A percentile compares a stretch with the other conserved stretches of the same genome.
Evolutionary conservation across 495 filamentous ascomycete species (phyloP).

Genomic region (Venustampulla echinocandica): DNA sequence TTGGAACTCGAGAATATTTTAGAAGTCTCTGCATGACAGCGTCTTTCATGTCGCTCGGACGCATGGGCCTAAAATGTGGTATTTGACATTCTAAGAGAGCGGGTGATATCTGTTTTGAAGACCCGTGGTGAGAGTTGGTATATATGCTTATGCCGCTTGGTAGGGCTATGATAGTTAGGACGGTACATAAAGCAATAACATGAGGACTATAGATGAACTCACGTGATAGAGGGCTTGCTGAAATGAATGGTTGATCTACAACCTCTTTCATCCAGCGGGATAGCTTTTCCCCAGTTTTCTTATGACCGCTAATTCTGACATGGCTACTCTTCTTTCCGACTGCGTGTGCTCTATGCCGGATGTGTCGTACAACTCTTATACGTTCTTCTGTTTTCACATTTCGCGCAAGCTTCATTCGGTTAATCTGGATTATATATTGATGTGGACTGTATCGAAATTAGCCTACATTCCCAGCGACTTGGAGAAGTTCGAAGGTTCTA

Average conservation of each 20-base stretch:
- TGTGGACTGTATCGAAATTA: neutral
- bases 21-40: conserved; percentile 6
- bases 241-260: conserved; percentile 4
- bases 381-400: neutral
- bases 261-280: conserved; percentile 4
- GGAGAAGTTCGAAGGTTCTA: neutral
- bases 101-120: neutral
- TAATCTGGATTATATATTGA: conserved; percentile 2
- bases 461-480: neutral
- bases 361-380: neutral
- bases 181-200: neutral
- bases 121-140: conserved; percentile 2
- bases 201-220: conserved; percentile 1
- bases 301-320: neutral
- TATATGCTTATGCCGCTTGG: conserved; percentile 12
- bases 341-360: neutral
- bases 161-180: conserved; percentile 5
- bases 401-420: neutral
- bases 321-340: neutral
- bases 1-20: conserved; percentile 1
- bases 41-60: neutral
- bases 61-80: neutral
- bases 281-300: conserved; percentile 1
- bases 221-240: conserved; percentile 2
- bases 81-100: neutral